Evolutionary conservation across 2,329 filamentous ascomycete genomes (phyloP).

Genomic region (Talaromyces sp.): DNA sequence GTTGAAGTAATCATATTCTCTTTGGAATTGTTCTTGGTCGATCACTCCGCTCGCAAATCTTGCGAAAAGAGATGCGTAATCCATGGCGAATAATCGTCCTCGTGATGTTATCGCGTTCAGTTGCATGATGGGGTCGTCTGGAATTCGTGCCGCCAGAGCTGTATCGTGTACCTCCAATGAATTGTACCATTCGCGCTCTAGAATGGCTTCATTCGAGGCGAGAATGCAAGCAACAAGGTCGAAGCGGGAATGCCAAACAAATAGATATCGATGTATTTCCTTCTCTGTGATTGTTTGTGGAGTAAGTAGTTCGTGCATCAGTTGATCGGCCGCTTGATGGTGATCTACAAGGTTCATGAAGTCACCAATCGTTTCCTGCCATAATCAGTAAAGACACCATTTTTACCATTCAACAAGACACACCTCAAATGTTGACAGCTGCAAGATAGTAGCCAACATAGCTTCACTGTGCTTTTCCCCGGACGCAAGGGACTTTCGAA

Average conservation of each 20-base stretch:
- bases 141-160: constrained; percentile 56
- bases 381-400: constrained; percentile 1
- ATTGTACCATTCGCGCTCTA: constrained; percentile 76
- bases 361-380: constrained; percentile 86
- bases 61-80: constrained; percentile 75
- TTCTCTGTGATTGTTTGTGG: constrained; percentile 70
- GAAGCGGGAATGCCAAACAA: constrained; percentile 87
- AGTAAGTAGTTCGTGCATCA: constrained; percentile 73
- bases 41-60: constrained; percentile 63
- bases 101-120: constrained; percentile 64
- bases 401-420: constrained; percentile 22
- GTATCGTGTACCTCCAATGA: constrained; percentile 61
- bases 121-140: constrained; percentile 61
- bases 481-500: constrained; percentile 67
- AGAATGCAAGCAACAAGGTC: constrained; percentile 81
- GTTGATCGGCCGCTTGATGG: constrained; percentile 80
- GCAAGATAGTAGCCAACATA: constrained; percentile 80
- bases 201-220: constrained; percentile 69
- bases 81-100: constrained; percentile 69
- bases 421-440: constrained; percentile 92
- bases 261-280: constrained; percentile 65
- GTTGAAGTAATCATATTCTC: constrained; percentile 57
- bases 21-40: constrained; percentile 59
- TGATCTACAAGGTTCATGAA: constrained; percentile 93
- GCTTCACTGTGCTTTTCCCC: constrained; percentile 67